A percentile compares a stretch with the other conserved stretches of the same genome.
phyloP scores from a whole-genome alignment of 495 filamentous ascomycete genomes.

The Hyaloscypha variabilis region DNA sequence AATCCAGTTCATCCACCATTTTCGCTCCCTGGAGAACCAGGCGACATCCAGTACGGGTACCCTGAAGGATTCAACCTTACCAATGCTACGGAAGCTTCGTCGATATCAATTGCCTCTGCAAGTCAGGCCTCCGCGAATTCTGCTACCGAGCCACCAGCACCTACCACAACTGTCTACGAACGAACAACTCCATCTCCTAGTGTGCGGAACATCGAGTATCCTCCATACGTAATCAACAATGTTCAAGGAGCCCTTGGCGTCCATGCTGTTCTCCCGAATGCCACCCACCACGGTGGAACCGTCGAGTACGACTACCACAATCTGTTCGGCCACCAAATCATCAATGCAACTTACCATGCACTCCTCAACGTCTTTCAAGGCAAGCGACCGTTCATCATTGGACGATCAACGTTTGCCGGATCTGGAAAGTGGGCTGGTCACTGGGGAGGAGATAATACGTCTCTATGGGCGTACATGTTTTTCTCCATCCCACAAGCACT shows the following conservation, averaged over 20 bases:
- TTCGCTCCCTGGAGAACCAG: constrained; percentile 64
- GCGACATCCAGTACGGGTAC: constrained; percentile 62
- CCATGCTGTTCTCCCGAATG: constrained; percentile 77
- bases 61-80: constrained; percentile 74
- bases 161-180: constrained; percentile 46
- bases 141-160: constrained; percentile 30
- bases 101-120: constrained; percentile 54
- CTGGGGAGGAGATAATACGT: constrained; percentile 85
- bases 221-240: constrained; percentile 83
- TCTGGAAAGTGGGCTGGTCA: constrained; percentile 82
- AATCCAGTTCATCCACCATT: constrained; percentile 75
- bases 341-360: constrained; percentile 80
- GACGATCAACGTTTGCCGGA: constrained; percentile 80
- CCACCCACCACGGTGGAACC: constrained; percentile 72
- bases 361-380: constrained; percentile 61
- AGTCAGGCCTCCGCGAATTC: constrained; percentile 49
- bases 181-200: constrained; percentile 69
- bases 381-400: constrained; percentile 85
- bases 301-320: constrained; percentile 84
- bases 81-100: constrained; percentile 69
- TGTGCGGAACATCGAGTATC: constrained; percentile 74
- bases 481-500: constrained; percentile 83
- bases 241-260: constrained; percentile 75
- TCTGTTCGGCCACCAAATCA: constrained; percentile 71
- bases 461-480: constrained; percentile 69